Conservation (phyloP, 305 asterid species). For the Rubia peregrina region DNA sequence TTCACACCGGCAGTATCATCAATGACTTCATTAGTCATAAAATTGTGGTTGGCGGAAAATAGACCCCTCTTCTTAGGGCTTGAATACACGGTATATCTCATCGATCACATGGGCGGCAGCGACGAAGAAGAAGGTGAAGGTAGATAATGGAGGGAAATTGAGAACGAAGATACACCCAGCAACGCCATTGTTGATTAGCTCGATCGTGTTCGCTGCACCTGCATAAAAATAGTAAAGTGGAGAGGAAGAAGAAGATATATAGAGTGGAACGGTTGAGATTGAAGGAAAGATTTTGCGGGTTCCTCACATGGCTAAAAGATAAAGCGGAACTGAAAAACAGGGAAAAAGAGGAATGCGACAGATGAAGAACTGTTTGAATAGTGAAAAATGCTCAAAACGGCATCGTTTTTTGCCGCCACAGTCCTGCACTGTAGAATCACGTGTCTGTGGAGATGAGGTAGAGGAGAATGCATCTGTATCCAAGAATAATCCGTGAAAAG, state of each 20-base stretch:
- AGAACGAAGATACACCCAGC: constrained; percentile 41
- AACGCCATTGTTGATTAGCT: constrained; percentile 30
- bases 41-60: constrained; percentile 25
- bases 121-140: constrained; percentile 19
- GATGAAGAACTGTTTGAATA: too few relatives aligned
- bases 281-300: constrained; percentile 57
- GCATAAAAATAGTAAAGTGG: not conserved
- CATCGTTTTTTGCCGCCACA: too few relatives aligned
- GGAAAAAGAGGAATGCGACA: too few relatives aligned
- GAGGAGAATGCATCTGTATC: too few relatives aligned
- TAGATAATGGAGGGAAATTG: constrained; percentile 25
- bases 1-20: constrained; percentile 15
- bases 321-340: too few relatives aligned
- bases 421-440: too few relatives aligned
- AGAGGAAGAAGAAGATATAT: not conserved
- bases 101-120: constrained; percentile 7
- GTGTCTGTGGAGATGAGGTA: too few relatives aligned
- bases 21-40: constrained; percentile 14
- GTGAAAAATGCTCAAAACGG: too few relatives aligned
- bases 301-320: too few relatives aligned
- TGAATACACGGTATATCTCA: constrained; percentile 9
- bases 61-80: constrained; percentile 12
- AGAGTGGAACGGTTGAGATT: constrained; percentile 7
- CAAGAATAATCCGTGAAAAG: too few relatives aligned
- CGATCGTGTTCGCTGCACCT: not conserved